phyloP scores from a whole-genome alignment of 352 stramenopile genomes.

The Sclerospora graminicola region DNA sequence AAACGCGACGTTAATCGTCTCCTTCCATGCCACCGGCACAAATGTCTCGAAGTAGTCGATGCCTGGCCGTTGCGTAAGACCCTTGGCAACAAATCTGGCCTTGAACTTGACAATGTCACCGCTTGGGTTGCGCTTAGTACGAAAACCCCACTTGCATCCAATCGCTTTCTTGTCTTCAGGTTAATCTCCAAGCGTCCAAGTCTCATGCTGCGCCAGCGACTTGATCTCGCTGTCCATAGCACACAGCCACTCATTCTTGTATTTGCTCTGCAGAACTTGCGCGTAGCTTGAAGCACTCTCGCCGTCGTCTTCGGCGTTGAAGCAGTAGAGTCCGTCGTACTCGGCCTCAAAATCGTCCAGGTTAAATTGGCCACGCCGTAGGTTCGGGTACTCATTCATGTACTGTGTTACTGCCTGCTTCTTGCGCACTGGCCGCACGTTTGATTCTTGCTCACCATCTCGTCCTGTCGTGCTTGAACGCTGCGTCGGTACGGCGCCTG shows the following conservation, averaged over 20 bases:
- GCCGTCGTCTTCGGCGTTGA: neutral
- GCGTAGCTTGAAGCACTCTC: neutral
- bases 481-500: neutral
- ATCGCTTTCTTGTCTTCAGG: neutral
- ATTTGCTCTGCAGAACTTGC: neutral
- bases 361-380: neutral
- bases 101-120: neutral
- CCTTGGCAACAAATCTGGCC: neutral
- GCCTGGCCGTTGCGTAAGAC: neutral
- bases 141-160: neutral
- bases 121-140: neutral
- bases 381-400: neutral
- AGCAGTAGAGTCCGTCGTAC: neutral
- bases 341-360: neutral
- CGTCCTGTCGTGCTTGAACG: neutral
- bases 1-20: neutral
- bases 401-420: neutral
- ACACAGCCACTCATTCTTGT: neutral
- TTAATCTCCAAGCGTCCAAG: neutral
- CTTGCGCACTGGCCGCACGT: neutral
- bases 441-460: neutral
- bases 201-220: neutral
- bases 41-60: neutral
- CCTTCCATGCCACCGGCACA: neutral
- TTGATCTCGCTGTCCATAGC: neutral